Evolutionary conservation across 2,329 filamentous ascomycete genomes (phyloP).

Genomic region (Helotiales sp.): DNA sequence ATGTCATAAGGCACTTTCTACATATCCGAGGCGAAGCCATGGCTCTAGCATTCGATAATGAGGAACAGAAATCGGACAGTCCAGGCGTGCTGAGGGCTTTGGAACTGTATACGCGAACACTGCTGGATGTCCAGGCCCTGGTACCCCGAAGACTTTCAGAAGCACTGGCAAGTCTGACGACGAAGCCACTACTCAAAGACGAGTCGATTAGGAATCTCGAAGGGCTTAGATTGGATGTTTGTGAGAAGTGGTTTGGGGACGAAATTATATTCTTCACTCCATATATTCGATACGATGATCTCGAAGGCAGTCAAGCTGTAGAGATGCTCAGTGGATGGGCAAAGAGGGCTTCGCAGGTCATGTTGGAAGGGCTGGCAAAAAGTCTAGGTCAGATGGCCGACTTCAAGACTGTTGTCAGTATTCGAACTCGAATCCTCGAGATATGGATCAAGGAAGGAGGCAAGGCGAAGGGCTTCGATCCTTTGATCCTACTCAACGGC

Average conservation of each 20-base stretch:
- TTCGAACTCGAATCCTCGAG: conserved; percentile 73
- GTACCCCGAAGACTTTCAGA: conserved; percentile 75
- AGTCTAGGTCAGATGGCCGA: conserved; percentile 65
- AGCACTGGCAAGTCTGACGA: conserved; percentile 71
- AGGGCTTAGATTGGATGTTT: conserved; percentile 76
- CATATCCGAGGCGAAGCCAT: conserved; percentile 74
- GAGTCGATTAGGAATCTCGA: conserved; percentile 67
- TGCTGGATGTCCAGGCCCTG: conserved; percentile 77
- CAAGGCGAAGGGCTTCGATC: conserved; percentile 68
- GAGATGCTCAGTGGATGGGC: conserved; percentile 70
- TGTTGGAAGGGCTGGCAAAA: conserved; percentile 66
- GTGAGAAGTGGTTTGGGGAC: conserved; percentile 79
- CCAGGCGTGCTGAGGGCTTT: conserved; percentile 65
- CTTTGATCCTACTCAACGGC: conserved; percentile 69
- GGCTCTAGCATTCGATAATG: conserved; percentile 61
- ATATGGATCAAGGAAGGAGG: conserved; percentile 76
- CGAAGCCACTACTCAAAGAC: conserved; percentile 74
- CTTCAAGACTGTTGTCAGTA: conserved; percentile 69
- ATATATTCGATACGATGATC: conserved; percentile 82
- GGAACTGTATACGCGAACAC: conserved; percentile 74
- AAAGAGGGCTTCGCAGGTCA: conserved; percentile 59
- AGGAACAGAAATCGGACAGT: conserved; percentile 48
- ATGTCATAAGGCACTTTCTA: conserved; percentile 80
- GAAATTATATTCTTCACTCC: conserved; percentile 86
- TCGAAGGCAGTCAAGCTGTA: conserved; percentile 63